Base-by-base conservation (phyloP, 2,329 filamentous ascomycete genomes). In the Capronia epimyces region DNA sequence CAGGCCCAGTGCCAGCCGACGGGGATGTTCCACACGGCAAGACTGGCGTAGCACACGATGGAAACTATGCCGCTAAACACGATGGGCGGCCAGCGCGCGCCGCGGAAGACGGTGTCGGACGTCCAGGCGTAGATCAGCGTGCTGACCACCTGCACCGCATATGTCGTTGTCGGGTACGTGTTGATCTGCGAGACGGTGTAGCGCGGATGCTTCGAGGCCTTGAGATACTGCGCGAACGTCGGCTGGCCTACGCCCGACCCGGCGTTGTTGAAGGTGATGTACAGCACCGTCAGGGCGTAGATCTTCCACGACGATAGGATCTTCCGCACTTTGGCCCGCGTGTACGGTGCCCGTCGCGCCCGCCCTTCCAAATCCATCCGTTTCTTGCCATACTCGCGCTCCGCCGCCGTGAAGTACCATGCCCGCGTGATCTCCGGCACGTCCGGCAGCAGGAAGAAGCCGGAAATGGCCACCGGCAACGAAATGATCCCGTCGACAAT, bases 281-380 rank as follows among this genome's bases (percentile, higher is more conserved):
- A 86, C 1, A 84, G 64, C 0, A 78, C 48, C 0, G 74, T 74
- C 2, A 86, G 67, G 0, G 76, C 57, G 49, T 82, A 86, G 1
- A 86, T 78, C 55, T 82, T 82, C 82, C 83, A 86, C 4, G 76
- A 78, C 0, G 72, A 71, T 49, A 84, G 77, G 15, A 85, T 84
- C 59, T 76, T 78, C 64, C 72, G 74, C 32, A 85, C 60, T 65
- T 82, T 84, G 2, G 66, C 62, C 46, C 66, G 69, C 0, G 73
- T 76, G 56, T 75, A 77, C 0, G 73, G 72, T 37, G 67, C 63
- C 46, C 73, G 63, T 18, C 68, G 63, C 52, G 71, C 64, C 9
- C 76, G 65, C n/a, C 75, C 73, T 63, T 77, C 75, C 3, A 73
- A 60, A 53, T 72, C 56, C 75, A 80, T 79, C 20, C 77, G 65